Conservation (phyloP, 2,329 filamentous ascomycete genomes). For the Paraphoma sp. region DNA sequence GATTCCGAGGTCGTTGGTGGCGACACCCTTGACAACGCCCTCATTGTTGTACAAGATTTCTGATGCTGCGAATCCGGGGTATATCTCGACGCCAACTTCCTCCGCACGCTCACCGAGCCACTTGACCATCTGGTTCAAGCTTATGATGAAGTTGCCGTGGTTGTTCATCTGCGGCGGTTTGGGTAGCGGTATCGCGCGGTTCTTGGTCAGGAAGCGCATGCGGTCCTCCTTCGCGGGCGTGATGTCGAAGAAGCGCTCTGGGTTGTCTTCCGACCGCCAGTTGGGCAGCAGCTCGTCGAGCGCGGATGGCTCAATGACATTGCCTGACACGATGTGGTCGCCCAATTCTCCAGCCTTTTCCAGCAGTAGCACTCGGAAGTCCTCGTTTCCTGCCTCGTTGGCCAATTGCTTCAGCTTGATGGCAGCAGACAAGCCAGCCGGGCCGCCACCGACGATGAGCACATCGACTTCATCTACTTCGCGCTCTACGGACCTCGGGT, state of each 20-base stretch:
- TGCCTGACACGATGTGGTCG: constrained; percentile 93
- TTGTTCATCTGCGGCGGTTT: constrained; percentile 98
- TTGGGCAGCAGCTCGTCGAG: constrained; percentile 91
- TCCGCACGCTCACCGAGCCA: constrained; percentile 98
- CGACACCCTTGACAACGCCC: constrained; percentile 89
- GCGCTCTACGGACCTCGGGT: constrained; percentile 70
- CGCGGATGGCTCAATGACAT: constrained; percentile 88
- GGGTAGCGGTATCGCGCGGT: constrained; percentile 77
- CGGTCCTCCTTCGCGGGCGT: constrained; percentile 84
- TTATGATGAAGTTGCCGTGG: constrained; percentile 96
- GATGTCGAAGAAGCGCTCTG: constrained; percentile 82
- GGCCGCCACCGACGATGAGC: constrained; percentile 95
- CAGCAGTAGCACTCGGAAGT: constrained; percentile 89
- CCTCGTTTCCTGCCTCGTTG: constrained; percentile 92
- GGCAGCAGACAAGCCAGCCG: constrained; percentile 88
- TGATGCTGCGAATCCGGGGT: constrained; percentile 92
- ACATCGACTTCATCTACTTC: constrained; percentile 95
- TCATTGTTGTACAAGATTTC: constrained; percentile 88
- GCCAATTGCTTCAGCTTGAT: constrained; percentile 96
- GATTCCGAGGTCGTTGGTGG: constrained; percentile 93
- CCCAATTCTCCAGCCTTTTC: constrained; percentile 97
- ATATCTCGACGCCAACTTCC: constrained; percentile 93
- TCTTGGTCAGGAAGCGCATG: constrained; percentile 94
- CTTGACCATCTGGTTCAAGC: constrained; percentile 90
- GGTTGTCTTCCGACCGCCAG: constrained; percentile 90